Evolutionary conservation across 2,329 filamentous ascomycete genomes (phyloP).

Genomic region (Arthrinium puccinioides): DNA sequence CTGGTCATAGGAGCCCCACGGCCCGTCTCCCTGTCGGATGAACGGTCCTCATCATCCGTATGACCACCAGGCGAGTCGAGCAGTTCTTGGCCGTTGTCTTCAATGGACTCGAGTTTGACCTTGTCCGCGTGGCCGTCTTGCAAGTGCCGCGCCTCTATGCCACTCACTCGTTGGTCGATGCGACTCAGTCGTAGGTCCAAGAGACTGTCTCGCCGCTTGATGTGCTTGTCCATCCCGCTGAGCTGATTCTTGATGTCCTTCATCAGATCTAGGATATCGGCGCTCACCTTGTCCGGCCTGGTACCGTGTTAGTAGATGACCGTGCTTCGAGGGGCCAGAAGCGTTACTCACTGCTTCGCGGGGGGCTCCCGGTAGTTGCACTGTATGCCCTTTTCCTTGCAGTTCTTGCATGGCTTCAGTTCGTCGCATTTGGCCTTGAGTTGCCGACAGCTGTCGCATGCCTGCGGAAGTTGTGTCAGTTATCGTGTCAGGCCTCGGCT

Average conservation of each 20-base stretch:
- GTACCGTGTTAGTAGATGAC: neutral
- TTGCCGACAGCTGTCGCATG: constrained; percentile 82
- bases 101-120: neutral
- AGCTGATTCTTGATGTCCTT: constrained; percentile 25
- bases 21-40: constrained; percentile 21
- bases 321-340: constrained; percentile 4
- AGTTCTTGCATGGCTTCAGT: constrained; percentile 75
- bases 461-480: constrained; percentile 38
- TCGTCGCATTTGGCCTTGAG: constrained; percentile 92
- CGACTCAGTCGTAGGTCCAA: constrained; percentile 29
- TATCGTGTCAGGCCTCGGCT: too few relatives aligned
- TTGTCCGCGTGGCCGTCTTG: neutral
- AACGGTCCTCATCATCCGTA: constrained; percentile 13
- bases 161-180: constrained; percentile 27
- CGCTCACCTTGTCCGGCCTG: constrained; percentile 52
- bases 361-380: constrained; percentile 89
- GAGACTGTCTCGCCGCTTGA: neutral
- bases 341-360: constrained; percentile 74
- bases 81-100: constrained; percentile 17
- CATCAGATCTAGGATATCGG: constrained; percentile 54
- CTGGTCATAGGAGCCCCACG: constrained; percentile 16
- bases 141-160: constrained; percentile 22
- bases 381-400: constrained; percentile 74
- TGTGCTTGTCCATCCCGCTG: constrained; percentile 24
- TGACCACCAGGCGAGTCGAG: constrained; percentile 10